Percentiles rank a stretch among this genome's conserved stretches.
Conservation (phyloP, 1,284 basidiomycete genomes). For the Microbotryomycetes sp. region DNA sequence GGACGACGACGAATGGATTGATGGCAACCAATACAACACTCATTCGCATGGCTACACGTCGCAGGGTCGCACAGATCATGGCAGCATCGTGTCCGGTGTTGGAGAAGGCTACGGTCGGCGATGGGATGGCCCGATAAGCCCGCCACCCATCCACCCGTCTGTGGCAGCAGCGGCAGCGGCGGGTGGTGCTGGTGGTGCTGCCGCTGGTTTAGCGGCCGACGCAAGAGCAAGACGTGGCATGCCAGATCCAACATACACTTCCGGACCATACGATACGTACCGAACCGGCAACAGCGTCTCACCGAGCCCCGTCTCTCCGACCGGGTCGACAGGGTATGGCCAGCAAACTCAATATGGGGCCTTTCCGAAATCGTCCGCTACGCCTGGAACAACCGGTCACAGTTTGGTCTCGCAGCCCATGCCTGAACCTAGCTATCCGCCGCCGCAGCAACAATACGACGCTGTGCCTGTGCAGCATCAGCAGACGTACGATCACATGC, state of each 20-base stretch:
- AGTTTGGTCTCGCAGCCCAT: not conserved
- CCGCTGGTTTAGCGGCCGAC: not conserved
- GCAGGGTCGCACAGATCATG: not conserved
- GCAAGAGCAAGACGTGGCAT: not conserved
- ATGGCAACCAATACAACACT: conserved; percentile 4
- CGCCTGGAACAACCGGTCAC: not conserved
- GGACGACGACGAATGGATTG: conserved; percentile 4
- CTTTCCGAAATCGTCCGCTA: not conserved
- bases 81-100: conserved; percentile 20
- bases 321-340: too few relatives aligned
- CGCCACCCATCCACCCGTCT: not conserved
- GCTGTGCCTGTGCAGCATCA: not conserved
- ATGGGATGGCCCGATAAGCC: conserved; percentile 3
- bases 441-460: not conserved
- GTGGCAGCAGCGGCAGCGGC: not conserved
- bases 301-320: not conserved
- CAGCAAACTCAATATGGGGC: not conserved
- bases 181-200: too few relatives aligned
- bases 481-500: not conserved
- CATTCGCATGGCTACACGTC: not conserved
- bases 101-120: conserved; percentile 26
- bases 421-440: not conserved
- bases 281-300: not conserved
- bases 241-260: not conserved
- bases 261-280: not conserved